Percentiles rank a stretch among this genome's conserved stretches.
These are phyloP conservation scores for Trapa bicornis DNA, from an alignment of 345 rosid genomes.

Conservation along the genomic window DNA sequence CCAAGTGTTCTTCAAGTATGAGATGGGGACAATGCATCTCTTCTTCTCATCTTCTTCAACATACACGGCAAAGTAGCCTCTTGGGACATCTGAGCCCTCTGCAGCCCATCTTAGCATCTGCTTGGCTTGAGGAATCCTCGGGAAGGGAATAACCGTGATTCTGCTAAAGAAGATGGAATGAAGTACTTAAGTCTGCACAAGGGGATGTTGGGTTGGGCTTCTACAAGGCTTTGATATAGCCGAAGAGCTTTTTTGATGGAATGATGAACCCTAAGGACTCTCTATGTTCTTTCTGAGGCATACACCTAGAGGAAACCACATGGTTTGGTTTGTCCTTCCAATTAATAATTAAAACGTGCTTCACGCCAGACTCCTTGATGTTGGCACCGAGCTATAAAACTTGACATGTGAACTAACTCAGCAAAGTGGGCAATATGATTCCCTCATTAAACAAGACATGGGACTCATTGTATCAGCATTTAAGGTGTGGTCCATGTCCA, in stretches of 20 bases:
- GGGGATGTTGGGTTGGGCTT: background rate
- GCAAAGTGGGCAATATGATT: background rate
- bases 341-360: background rate
- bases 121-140: conserved; percentile 5
- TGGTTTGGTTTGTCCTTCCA: conserved; percentile 5
- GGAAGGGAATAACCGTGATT: conserved; percentile 9
- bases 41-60: conserved; percentile 23
- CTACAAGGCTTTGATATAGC: background rate
- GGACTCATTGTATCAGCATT: no score
- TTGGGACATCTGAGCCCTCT: conserved; percentile 13
- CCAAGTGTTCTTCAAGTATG: conserved; percentile 27
- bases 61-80: conserved; percentile 26
- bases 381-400: no score
- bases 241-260: no score
- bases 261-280: no score
- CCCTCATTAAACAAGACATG: no score
- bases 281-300: background rate
- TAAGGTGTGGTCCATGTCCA: no score
- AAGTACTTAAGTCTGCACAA: no score
- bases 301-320: background rate
- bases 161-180: background rate
- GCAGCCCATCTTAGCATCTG: background rate
- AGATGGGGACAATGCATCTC: conserved; percentile 24
- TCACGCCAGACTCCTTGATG: background rate
- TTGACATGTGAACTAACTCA: no score